A percentile compares a stretch with the other conserved stretches of the same genome.
phyloP scores from a whole-genome alignment of 1,284 basidiomycete species.

The Melampsora larici-populina region DNA sequence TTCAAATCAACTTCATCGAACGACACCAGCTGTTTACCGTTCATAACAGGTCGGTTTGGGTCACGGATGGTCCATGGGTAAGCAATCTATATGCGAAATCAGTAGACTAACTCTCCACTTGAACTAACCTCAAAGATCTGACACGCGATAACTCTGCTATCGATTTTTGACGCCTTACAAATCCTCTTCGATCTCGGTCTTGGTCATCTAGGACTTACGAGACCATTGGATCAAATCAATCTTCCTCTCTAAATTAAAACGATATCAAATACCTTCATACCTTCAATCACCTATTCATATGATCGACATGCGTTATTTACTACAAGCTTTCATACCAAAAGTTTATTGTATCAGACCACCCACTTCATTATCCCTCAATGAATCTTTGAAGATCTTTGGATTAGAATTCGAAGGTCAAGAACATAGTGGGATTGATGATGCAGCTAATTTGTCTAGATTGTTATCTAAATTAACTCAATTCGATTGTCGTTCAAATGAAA shows the following conservation, averaged over 20 bases:
- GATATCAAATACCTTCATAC: constrained; percentile 55
- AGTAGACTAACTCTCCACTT: neutral
- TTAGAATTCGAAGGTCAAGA: constrained; percentile 37
- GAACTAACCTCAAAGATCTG: neutral
- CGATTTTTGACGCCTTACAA: neutral
- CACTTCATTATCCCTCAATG: constrained; percentile 11
- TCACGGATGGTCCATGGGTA: constrained; percentile 59
- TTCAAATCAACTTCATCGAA: constrained; percentile 65
- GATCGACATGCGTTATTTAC: constrained; percentile 28
- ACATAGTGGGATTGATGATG: constrained; percentile 41
- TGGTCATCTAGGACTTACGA: constrained; percentile 53
- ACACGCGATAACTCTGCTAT: neutral
- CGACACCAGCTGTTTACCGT: constrained; percentile 55
- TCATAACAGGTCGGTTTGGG: constrained; percentile 55
- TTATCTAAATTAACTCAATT: constrained; percentile 12
- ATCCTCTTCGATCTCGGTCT: neutral
- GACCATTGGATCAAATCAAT: constrained; percentile 43
- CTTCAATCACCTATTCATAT: constrained; percentile 45
- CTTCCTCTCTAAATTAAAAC: constrained; percentile 51
- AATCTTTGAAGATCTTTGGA: constrained; percentile 18
- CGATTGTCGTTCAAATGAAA: neutral
- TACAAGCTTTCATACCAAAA: constrained; percentile 33
- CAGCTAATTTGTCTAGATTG: constrained; percentile 23
- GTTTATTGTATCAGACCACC: constrained; percentile 11
- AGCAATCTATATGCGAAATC: constrained; percentile 17